phyloP scores from a whole-genome alignment of 2,329 filamentous ascomycete species.

The Leptographium wingfieldii region DNA sequence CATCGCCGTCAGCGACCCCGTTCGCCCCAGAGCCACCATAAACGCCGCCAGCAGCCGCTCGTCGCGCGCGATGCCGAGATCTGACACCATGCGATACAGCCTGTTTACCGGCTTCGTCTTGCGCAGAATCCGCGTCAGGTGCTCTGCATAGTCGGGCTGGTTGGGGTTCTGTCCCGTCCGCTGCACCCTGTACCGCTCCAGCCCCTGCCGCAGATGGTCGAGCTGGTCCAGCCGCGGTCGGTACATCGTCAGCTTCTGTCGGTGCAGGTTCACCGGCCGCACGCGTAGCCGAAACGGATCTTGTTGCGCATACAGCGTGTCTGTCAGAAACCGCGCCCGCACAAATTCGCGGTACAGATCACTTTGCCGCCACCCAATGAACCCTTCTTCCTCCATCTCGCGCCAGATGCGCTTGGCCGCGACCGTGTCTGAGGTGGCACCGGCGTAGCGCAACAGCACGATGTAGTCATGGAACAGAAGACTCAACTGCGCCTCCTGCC shows the following conservation, averaged over 20 bases:
- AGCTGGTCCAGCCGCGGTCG: constrained; percentile 10
- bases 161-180: constrained; percentile 21
- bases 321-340: constrained; percentile 32
- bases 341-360: constrained; percentile 32
- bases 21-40: constrained; percentile 29
- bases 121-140: constrained; percentile 18
- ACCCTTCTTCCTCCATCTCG: constrained; percentile 9
- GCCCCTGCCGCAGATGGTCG: constrained; percentile 13
- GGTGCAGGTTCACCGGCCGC: constrained; percentile 17
- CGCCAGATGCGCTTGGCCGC: constrained; percentile 21
- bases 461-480: constrained; percentile 30
- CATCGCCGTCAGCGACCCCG: constrained; percentile 22
- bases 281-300: constrained; percentile 28
- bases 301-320: constrained; percentile 33
- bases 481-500: constrained; percentile 15
- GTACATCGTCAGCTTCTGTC: constrained; percentile 11
- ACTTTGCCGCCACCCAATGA: constrained; percentile 14
- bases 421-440: constrained; percentile 26
- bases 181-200: constrained; percentile 7
- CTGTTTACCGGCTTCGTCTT: constrained; percentile 15
- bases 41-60: constrained; percentile 28
- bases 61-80: constrained; percentile 19
- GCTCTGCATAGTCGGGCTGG: constrained; percentile 15
- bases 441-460: constrained; percentile 33
- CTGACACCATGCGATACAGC: constrained; percentile 18